Conservation (phyloP, 805 yeast species). For the Nakazawaea ambrosiae region DNA sequence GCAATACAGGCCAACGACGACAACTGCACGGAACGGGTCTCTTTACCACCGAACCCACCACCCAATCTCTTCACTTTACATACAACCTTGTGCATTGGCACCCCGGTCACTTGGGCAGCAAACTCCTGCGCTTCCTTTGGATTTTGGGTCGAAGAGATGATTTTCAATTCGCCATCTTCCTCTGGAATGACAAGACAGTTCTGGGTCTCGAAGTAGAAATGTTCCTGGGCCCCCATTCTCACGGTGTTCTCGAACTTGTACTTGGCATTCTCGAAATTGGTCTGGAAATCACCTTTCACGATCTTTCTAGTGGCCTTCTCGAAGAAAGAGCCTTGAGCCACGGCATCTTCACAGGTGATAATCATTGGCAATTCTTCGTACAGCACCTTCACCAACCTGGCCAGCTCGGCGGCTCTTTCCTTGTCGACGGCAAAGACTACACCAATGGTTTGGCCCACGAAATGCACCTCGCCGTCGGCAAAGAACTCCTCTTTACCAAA, state of each 20-base stretch:
- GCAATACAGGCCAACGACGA: conserved; percentile 34
- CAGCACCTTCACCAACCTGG: conserved; percentile 32
- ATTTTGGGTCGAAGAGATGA: conserved; percentile 36
- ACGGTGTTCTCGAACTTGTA: conserved; percentile 30
- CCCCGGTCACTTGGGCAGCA: conserved; percentile 35
- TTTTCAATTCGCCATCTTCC: conserved; percentile 39
- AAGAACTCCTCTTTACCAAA: conserved; percentile 36
- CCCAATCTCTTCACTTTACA: conserved; percentile 36
- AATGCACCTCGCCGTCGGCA: conserved; percentile 33
- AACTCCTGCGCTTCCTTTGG: conserved; percentile 37
- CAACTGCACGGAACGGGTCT: conserved; percentile 31
- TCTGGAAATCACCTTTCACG: conserved; percentile 33
- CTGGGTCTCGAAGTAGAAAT: conserved; percentile 41
- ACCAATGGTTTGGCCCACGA: conserved; percentile 38
- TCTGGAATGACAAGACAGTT: conserved; percentile 37
- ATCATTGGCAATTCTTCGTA: conserved; percentile 35
- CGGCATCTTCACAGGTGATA: conserved; percentile 36
- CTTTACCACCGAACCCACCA: conserved; percentile 47
- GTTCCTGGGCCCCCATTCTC: conserved; percentile 41
- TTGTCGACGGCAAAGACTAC: conserved; percentile 31
- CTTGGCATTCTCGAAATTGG: conserved; percentile 25
- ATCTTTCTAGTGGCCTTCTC: conserved; percentile 24
- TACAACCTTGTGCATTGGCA: conserved; percentile 33
- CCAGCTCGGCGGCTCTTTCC: conserved; percentile 34
- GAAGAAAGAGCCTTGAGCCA: conserved; percentile 31